These are phyloP conservation scores for Trichoderma semiorbis DNA, from an alignment of 2,329 filamentous ascomycete species.

Conservation along the genomic window DNA sequence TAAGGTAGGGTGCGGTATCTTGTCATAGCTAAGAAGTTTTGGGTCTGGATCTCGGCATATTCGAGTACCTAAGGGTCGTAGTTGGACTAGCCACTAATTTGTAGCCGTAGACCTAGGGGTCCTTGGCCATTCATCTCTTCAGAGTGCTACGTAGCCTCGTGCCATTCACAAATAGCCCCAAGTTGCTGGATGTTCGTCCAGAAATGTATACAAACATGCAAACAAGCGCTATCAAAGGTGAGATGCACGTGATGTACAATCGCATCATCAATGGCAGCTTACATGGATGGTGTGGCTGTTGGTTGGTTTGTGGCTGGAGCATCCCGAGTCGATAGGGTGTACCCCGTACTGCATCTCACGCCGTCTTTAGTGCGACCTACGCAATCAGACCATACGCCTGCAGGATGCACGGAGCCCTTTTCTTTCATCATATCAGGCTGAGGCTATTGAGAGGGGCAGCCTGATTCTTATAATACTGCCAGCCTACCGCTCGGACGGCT, in stretches of 20 bases:
- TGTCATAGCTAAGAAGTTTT: neutral
- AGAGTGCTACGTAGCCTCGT: too few relatives aligned
- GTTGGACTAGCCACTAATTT: neutral
- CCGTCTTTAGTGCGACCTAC: neutral
- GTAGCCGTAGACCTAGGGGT: neutral
- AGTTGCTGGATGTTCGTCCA: too few relatives aligned
- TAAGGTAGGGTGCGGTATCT: neutral
- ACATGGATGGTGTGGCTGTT: conserved; percentile 1
- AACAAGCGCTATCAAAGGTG: neutral
- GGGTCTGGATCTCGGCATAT: neutral
- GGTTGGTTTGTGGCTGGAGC: neutral
- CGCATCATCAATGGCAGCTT: neutral
- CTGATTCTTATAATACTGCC: neutral
- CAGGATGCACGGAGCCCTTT: neutral
- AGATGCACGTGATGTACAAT: neutral
- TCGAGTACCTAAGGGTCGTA: neutral
- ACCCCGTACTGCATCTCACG: neutral
- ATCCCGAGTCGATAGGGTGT: neutral
- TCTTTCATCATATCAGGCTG: neutral
- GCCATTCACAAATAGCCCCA: too few relatives aligned
- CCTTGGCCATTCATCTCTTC: too few relatives aligned
- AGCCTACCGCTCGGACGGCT: neutral
- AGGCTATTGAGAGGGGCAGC: neutral
- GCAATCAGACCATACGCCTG: neutral
- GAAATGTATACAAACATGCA: neutral